Conservation (phyloP, 2,329 filamentous ascomycete species). For the Purpureocillium takamizusanense region DNA sequence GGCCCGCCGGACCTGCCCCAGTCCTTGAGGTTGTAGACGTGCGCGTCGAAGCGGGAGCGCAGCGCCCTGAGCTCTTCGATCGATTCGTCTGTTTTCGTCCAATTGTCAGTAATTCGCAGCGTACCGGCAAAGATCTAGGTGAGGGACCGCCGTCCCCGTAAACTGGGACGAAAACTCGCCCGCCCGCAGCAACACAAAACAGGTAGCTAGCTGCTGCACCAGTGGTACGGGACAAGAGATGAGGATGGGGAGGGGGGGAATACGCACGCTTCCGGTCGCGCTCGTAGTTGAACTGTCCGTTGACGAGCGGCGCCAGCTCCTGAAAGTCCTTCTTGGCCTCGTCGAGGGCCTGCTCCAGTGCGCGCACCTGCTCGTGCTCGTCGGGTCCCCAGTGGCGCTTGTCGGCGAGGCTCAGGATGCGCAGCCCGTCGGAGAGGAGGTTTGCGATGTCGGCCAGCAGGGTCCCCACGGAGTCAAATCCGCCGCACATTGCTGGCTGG, state of each 20-base stretch:
- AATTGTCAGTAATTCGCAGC: not conserved
- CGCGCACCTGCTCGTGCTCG: constrained; percentile 49
- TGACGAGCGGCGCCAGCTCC: constrained; percentile 43
- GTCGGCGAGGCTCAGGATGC: constrained; percentile 46
- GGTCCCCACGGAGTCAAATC: constrained; percentile 45
- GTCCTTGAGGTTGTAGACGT: constrained; percentile 40
- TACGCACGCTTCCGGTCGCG: constrained; percentile 44
- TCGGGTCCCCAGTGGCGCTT: constrained; percentile 49
- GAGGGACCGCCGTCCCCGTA: too few relatives aligned
- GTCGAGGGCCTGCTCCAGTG: constrained; percentile 45
- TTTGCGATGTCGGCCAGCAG: constrained; percentile 50
- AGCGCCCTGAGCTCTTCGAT: constrained; percentile 40
- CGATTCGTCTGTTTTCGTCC: constrained; percentile 38
- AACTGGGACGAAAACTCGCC: too few relatives aligned
- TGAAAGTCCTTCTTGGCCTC: constrained; percentile 54
- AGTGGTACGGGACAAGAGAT: not conserved
- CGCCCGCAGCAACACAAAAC: too few relatives aligned
- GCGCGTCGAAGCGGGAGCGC: constrained; percentile 34
- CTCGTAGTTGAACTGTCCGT: constrained; percentile 49
- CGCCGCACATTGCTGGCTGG: constrained; percentile 23
- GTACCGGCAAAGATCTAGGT: too few relatives aligned
- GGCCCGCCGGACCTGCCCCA: constrained; percentile 47
- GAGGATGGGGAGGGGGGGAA: not conserved
- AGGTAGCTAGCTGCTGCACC: too few relatives aligned
- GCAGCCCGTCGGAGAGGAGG: constrained; percentile 41